A percentile compares a stretch with the other conserved stretches of the same genome.
Evolutionary conservation across 371 early-diverging fungal genomes (phyloP).

Genomic region (Chytridium lagenaria): DNA sequence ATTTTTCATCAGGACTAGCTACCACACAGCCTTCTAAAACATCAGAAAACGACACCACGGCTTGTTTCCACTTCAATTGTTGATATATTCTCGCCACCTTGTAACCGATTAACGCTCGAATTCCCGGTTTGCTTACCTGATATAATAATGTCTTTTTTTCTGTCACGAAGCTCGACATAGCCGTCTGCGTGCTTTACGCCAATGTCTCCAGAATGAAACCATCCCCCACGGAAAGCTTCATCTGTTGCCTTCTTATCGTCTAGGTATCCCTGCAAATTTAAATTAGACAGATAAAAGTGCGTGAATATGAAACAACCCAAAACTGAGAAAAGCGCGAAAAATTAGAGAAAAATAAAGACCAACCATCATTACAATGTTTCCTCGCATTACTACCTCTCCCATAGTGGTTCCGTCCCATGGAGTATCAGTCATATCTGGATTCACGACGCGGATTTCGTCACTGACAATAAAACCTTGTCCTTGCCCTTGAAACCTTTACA

Average conservation of each 20-base stretch:
- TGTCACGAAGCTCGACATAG: constrained; percentile 68
- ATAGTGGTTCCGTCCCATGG: constrained; percentile 62
- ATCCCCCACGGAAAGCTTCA: constrained; percentile 66
- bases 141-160: constrained; percentile 74
- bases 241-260: constrained; percentile 67
- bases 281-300: no score
- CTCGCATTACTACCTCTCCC: constrained; percentile 72
- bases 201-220: constrained; percentile 74
- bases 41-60: constrained; percentile 60
- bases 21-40: constrained; percentile 71
- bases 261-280: constrained; percentile 53
- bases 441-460: constrained; percentile 67
- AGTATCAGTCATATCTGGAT: constrained; percentile 60
- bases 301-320: no score
- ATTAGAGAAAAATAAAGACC: not conserved
- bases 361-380: constrained; percentile 65
- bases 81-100: constrained; percentile 71
- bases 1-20: constrained; percentile 65
- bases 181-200: constrained; percentile 73
- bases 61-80: constrained; percentile 73
- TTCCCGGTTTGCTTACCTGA: constrained; percentile 51
- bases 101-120: not conserved
- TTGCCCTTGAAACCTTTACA: constrained; percentile 59
- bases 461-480: constrained; percentile 62
- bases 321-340: no score